Conservation (phyloP, 164 flowering plant genomes). For the Kalanchoe fedtschenkoi region DNA sequence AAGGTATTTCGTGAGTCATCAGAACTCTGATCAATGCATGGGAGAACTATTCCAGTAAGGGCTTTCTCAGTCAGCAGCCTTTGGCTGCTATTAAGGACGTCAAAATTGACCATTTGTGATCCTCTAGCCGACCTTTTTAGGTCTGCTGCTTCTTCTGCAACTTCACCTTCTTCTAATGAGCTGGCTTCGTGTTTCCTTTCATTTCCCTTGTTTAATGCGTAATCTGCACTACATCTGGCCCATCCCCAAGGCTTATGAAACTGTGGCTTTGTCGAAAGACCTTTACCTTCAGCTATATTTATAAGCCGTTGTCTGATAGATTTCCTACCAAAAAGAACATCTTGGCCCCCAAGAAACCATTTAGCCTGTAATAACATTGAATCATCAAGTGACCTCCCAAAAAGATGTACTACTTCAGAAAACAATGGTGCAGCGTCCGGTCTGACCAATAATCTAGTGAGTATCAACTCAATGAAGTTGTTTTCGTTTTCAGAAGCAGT, state of each 20-base stretch:
- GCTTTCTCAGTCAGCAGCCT: slow-evolving; percentile 74
- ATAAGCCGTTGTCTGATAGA: slow-evolving; percentile 70
- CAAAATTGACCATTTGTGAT: slow-evolving; percentile 25
- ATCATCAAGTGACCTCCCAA: slow-evolving; percentile 82
- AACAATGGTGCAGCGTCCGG: slow-evolving; percentile 95
- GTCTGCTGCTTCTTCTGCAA: slow-evolving; percentile 73
- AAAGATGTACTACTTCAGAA: slow-evolving; percentile 80
- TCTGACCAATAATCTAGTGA: slow-evolving; percentile 84
- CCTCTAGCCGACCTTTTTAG: slow-evolving; percentile 33
- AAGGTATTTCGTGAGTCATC: slow-evolving; percentile 68
- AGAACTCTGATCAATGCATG: slow-evolving; percentile 88
- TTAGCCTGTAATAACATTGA: slow-evolving; percentile 73
- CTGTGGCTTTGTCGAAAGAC: slow-evolving; percentile 56
- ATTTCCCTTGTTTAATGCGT: no score
- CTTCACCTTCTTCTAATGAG: slow-evolving; percentile 89
- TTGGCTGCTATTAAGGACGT: slow-evolving; percentile 27
- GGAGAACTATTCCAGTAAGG: slow-evolving; percentile 67
- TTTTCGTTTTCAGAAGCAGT: slow-evolving; percentile 72
- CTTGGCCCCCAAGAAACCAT: slow-evolving; percentile 82
- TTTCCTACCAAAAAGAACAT: slow-evolving; percentile 85
- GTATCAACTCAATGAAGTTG: slow-evolving; percentile 58
- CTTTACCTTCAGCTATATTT: slow-evolving; percentile 59
- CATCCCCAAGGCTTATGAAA: slow-evolving; percentile 96
- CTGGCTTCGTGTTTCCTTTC: no score
- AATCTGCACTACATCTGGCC: slow-evolving; percentile 30